These are phyloP conservation scores for Phialophora macrospora DNA, from an alignment of 2,329 filamentous ascomycete species.

Conservation along the genomic window DNA sequence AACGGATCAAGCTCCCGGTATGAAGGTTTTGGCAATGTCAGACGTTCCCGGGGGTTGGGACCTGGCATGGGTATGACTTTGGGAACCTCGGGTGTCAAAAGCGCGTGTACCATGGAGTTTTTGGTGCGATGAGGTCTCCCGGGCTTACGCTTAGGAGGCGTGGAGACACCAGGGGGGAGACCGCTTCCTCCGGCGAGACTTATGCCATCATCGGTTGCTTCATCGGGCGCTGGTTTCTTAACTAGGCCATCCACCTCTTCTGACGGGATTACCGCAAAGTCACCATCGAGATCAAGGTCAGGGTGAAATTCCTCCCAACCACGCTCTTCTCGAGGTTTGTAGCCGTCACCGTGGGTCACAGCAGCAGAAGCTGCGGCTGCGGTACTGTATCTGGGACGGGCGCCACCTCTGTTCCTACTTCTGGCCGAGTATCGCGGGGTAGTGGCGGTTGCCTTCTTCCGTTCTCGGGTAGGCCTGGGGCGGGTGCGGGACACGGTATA, in stretches of 20 bases:
- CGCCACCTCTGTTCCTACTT: slow-evolving; percentile 32
- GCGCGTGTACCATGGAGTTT: slow-evolving; percentile 64
- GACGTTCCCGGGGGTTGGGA: slow-evolving; percentile 55
- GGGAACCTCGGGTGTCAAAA: slow-evolving; percentile 63
- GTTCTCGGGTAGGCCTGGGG: slow-evolving; percentile 51
- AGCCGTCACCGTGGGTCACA: slow-evolving; percentile 89
- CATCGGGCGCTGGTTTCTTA: slow-evolving; percentile 45
- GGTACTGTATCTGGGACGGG: slow-evolving; percentile 75
- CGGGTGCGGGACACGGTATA: slow-evolving; percentile 50
- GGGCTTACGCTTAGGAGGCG: slow-evolving; percentile 62
- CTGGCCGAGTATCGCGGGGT: slow-evolving; percentile 36
- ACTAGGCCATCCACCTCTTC: slow-evolving; percentile 81
- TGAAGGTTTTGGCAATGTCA: slow-evolving; percentile 56
- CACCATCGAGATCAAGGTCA: slow-evolving; percentile 84
- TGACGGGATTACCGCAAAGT: slow-evolving; percentile 76
- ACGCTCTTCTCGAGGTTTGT: slow-evolving; percentile 94
- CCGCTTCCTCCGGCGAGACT: slow-evolving; percentile 63
- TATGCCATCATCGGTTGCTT: slow-evolving; percentile 36
- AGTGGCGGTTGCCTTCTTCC: slow-evolving; percentile 28
- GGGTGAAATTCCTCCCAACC: slow-evolving; percentile 98
- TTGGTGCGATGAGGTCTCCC: slow-evolving; percentile 69
- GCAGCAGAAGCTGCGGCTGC: slow-evolving; percentile 84
- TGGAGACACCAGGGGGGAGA: slow-evolving; percentile 88
- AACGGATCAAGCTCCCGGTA: slow-evolving; percentile 56
- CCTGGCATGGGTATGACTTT: slow-evolving; percentile 55